Evolutionary conservation across 768 basidiomycete species (phyloP), one percentile per base, ranked within the genome.

Genomic region (Lyophyllum shimeji): DNA sequence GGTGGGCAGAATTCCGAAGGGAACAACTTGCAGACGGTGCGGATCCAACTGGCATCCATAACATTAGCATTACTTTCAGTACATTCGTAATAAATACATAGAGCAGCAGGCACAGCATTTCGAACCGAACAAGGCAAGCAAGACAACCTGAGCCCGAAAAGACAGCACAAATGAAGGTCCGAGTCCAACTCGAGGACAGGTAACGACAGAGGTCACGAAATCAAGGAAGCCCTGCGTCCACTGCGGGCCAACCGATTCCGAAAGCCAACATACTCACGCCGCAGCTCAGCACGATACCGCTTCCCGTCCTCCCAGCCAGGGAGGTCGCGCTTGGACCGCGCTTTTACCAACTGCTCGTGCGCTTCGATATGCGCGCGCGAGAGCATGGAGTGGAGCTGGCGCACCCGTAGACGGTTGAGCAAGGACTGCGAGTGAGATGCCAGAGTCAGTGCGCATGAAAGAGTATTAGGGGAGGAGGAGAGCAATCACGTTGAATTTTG

Each of bases 251-350:
- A 21, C 0, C 61, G 55, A 55, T 56, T 62, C 15, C 58, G 58
- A 48, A 57, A 60, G 24, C 53, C 50, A 37, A 56, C 29, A 27
- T 67, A 74, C n/a, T 71, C 69, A 50, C 62, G 62, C 39, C 73
- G 69, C 50, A 74, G 58, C 40, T 60, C 60, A 7, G 65, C 68
- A 31, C 74, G 73, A 12, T 67, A 57, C n/a, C 48, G 56, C 50
- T 74, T 76, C 9, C 68, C 73, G 50, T 71, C 70, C n/a, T 60
- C 58, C 72, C 71, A 74, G 51, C 58, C 61, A 18, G 65, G 58
- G 69, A 75, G 13, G 20, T 69, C 67, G 6, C 68, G 65, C 45
- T 53, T 57, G 18, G 66, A 65, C 46, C 63, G 56, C 34, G 69
- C 53, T 45, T 43, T 27, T 50, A 60, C 63, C 50, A 58, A 61